Conservation (phyloP, 225 moss, liverwort and hornwort genomes). For the Thuidium tamariscinum region DNA sequence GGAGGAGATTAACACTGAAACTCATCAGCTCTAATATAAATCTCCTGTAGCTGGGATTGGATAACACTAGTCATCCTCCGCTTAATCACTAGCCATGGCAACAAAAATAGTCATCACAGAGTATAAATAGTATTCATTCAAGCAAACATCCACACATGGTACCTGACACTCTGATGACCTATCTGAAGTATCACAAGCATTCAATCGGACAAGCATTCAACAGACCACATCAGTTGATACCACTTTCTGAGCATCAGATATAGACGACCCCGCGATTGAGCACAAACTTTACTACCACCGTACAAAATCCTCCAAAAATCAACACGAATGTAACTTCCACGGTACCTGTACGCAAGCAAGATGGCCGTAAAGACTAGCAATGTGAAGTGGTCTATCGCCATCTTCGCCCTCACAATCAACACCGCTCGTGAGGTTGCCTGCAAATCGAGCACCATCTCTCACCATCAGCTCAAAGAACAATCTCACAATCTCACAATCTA, state of each 20-base stretch:
- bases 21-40: neutral
- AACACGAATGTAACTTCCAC: neutral
- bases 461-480: neutral
- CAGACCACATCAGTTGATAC: neutral
- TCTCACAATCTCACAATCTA: neutral
- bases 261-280: neutral
- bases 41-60: neutral
- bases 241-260: neutral
- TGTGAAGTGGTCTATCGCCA: conserved; percentile 49
- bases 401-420: conserved; percentile 63
- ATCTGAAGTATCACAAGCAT: neutral
- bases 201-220: neutral
- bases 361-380: conserved; percentile 52
- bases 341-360: conserved; percentile 44
- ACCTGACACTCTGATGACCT: neutral
- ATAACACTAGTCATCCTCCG: neutral
- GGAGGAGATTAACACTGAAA: neutral
- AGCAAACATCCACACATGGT: neutral
- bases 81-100: neutral
- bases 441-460: neutral
- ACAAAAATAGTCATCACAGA: neutral
- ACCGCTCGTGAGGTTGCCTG: conserved; percentile 31
- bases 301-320: neutral
- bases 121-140: neutral
- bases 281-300: neutral